Percentiles rank a stretch among this genome's conserved stretches.
phyloP scores from a whole-genome alignment of 169 alveolate species.

The Plasmodium vinckei region DNA sequence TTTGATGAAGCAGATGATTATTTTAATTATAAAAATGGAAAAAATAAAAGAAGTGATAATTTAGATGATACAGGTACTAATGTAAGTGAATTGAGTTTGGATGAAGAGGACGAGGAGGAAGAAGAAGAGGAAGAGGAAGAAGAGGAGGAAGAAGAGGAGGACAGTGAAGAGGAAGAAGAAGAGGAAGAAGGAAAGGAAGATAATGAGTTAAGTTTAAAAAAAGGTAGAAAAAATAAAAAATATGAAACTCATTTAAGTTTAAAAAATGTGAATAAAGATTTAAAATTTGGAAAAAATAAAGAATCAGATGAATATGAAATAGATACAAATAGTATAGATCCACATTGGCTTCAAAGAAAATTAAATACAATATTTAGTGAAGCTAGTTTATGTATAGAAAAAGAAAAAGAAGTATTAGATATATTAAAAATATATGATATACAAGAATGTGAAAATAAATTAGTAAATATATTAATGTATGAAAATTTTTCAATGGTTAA shows the following conservation, averaged over 20 bases:
- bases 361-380: slow-evolving; percentile 88
- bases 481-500: slow-evolving; percentile 95
- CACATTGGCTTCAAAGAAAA: slow-evolving; percentile 97
- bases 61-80: slow-evolving; percentile 56
- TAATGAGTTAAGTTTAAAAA: slow-evolving; percentile 78
- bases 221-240: slow-evolving; percentile 80
- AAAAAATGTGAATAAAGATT: slow-evolving; percentile 60
- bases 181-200: slow-evolving; percentile 60
- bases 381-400: slow-evolving; percentile 88
- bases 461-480: slow-evolving; percentile 91
- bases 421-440: slow-evolving; percentile 87
- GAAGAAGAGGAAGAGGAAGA: slow-evolving; percentile 78
- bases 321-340: slow-evolving; percentile 90
- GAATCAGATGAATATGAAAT: slow-evolving; percentile 46
- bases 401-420: slow-evolving; percentile 91
- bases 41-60: slow-evolving; percentile 63
- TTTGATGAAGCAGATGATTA: slow-evolving; percentile 87
- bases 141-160: slow-evolving; percentile 70
- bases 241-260: slow-evolving; percentile 58
- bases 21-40: slow-evolving; percentile 62
- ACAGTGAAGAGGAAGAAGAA: slow-evolving; percentile 74
- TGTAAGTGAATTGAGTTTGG: slow-evolving; percentile 75
- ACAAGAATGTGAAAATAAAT: slow-evolving; percentile 95
- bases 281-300: neutral
- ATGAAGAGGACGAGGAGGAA: slow-evolving; percentile 34